Base-by-base conservation (phyloP, 164 flowering plant species). In the Dillenia suffruticosa region DNA sequence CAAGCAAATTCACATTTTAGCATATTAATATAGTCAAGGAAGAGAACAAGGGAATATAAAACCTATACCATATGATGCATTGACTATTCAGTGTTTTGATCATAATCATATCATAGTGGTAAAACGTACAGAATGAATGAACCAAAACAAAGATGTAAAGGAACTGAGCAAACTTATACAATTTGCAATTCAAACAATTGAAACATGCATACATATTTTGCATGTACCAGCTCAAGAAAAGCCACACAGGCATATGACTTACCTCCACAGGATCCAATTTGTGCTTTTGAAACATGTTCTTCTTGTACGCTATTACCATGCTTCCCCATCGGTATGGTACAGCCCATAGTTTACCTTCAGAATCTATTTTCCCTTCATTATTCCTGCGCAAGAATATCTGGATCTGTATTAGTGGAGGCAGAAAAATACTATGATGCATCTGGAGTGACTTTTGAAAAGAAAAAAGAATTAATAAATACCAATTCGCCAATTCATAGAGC, bases 251-350 rank as follows among this genome's bases (percentile, higher is more conserved):
- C 22, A 19, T 19, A 1, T 19, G 22, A 19, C 1, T 48, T 67
- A 93, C 98, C 97, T 87, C 84, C 52, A 93, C 75, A 32, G 96
- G 95, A 60, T 82, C 84, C 67, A 93, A 62, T 47, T 88, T 82
- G 68, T 76, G 80, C 78, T 86, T 82, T 55, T 70, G 72, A 73
- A 93, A 90, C 77, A 81, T 86, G 70, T 63, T 86, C 74, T 80
- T 87, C 79, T 89, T 93, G 81, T 90, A 93, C 53, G 92, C 95
- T 64, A 93, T 88, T 51, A 92, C 98, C 80, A 92, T 85, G 82
- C 82, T 77, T 71, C 98, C 98, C 98, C 96, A 92, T 26, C 98
- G 83, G 73, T 90, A 92, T 54, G 98, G 98, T 59, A 82, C 95
- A 17, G 87, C 97, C 92, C 92, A 90, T 63, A 90, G 73, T 72